Base-by-base conservation (phyloP, 2,329 filamentous ascomycete species). In the Penicillium freii region DNA sequence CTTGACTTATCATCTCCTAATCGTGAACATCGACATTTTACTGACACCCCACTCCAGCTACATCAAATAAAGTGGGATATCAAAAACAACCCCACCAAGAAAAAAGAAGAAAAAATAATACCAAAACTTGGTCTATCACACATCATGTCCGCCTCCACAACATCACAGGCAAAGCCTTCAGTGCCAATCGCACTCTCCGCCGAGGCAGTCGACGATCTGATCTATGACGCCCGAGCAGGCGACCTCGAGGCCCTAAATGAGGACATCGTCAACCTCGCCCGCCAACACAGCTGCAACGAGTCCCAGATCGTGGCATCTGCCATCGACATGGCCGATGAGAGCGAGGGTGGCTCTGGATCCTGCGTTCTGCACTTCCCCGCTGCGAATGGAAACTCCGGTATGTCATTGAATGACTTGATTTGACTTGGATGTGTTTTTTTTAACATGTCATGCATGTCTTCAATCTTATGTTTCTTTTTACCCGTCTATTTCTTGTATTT, bases 201-300 rank as follows among this genome's bases (percentile, higher is more conserved):
- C 71, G 92, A 96, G 52, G 85, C 92, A 74, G 88, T 95, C 68
- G 92, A 97, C 73, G 93, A 97, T 76, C 83, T 97, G 63, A 84
- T 97, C 65, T 97, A 96, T 78, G 86, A 91, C 65, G 84, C 92
- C 2, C 90, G 93, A 38, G 82, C 84, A 0, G 91, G 91, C 62
- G 92, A 97, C 62, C 79, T 86, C 56, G 77, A 81, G 19, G 89
- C 93, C 27, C 80, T 97, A 47, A 78, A 82, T 45, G 70, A 76
- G 42, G 80, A 78, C 60, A 80, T 95, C 51, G 75, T 82, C 13
- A 78, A 80, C 27, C 75, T 95, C 21, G 81, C 85, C 31, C 76
- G 82, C 63, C 82, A 87, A 56, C 85, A 91, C 71, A 81, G 78
- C 57, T 81, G 80, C 49, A 74, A 84, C 0, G 73, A 82, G 2